Evolutionary conservation across 192 early-diverging fungal genomes (phyloP), one percentile per base, ranked within the genome.

Genomic region (Coemansia sp.): DNA sequence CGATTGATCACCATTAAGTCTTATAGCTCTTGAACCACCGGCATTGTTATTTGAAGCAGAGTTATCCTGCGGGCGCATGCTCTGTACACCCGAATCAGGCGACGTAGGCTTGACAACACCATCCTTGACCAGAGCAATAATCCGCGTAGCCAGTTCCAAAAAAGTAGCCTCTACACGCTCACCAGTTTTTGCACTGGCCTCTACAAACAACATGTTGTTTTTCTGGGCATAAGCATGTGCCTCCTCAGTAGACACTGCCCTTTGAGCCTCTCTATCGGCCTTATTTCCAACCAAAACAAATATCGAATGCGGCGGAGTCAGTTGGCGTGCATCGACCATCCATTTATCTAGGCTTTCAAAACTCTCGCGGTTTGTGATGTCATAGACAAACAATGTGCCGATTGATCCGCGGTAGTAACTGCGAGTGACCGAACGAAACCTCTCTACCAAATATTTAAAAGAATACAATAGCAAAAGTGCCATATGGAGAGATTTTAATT

Each of bases 371-470:
- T 81, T 87, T 44, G 85, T 84, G 37, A 90, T 80, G 64, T 90
- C 88, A 51, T 89, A 90, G n/a, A 89, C 86, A 23, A 90, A 57
- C 9, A 88, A 68, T 17, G 84, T 87, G 30, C 87, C 88, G 9
- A 85, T 83, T 27, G 88, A 86, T 29, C 88, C 88, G 60, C 88
- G 80, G 52, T 89, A 90, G 50, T 90, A 90, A 64, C 85, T 87
- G 39, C 80, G 76, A 3, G 88, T 90, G 15, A 90, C 70, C 17
- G 77, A 77, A 30, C 84, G 49, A 80, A 87, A 75, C 62, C 86
- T 61, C 40, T 79, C 66, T 73, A 73, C 57, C 48, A 48, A 44
- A 43, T 15, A 22, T 30, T 59, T 19, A 33, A 24, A 17, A 45
- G 19, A 32, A 43, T 32, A 32, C 30, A 32, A 32, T 32, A 32